Evolutionary conservation across 495 filamentous ascomycete species (phyloP).

Genomic region (Penicillium roqueforti): DNA sequence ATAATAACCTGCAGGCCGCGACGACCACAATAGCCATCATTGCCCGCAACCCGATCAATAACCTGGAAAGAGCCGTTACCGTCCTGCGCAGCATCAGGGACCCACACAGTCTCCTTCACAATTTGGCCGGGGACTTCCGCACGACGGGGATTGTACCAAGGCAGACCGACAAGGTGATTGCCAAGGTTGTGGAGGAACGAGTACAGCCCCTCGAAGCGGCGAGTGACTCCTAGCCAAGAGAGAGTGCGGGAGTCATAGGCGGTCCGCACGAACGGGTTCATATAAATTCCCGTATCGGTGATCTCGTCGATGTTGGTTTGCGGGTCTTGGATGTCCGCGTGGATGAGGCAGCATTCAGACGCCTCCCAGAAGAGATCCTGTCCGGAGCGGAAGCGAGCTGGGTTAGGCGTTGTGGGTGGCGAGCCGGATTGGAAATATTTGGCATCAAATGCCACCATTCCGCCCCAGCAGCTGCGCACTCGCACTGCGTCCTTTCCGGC

Average conservation of each 20-base stretch:
- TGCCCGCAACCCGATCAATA: conserved; percentile 39
- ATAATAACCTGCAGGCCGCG: conserved; percentile 54
- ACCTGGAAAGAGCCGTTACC: conserved; percentile 41
- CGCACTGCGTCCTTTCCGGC: conserved; percentile 62
- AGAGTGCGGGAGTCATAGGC: conserved; percentile 56
- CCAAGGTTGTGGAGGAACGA: conserved; percentile 50
- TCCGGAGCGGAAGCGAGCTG: conserved; percentile 63
- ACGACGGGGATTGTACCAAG: conserved; percentile 56
- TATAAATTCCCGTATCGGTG: conserved; percentile 55
- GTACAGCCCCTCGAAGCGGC: conserved; percentile 58
- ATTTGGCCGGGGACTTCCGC: conserved; percentile 49
- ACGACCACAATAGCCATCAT: conserved; percentile 57
- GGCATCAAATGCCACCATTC: conserved; percentile 76
- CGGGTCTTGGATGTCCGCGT: conserved; percentile 60
- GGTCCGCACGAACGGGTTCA: conserved; percentile 70
- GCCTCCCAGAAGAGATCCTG: conserved; percentile 67
- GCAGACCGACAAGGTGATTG: conserved; percentile 49
- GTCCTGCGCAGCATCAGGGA: conserved; percentile 26
- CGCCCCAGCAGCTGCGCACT: conserved; percentile 77
- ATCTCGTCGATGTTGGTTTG: conserved; percentile 34
- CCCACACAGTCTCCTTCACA: conserved; percentile 55
- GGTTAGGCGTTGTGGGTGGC: conserved; percentile 18
- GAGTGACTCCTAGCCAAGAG: conserved; percentile 51
- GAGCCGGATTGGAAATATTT: conserved; percentile 48
- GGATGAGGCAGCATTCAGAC: conserved; percentile 75